Base-by-base conservation (phyloP, 2,329 filamentous ascomycete species). In the Allantophomopsis cytisporea region DNA sequence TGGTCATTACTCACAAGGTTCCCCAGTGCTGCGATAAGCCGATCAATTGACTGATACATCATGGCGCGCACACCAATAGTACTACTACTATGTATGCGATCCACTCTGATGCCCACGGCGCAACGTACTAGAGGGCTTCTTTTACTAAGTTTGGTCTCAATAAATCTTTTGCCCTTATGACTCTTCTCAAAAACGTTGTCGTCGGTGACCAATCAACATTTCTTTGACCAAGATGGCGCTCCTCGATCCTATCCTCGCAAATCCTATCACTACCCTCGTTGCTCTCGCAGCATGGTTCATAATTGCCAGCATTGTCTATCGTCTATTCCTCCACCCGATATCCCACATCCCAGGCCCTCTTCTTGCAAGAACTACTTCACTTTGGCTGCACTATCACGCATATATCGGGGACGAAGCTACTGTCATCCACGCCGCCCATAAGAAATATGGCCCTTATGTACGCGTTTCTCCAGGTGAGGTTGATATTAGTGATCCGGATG, bases 321-420 rank as follows among this genome's bases (percentile, higher is more conserved):
- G 54, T 16, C 35, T 60, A 15, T 54, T 49, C 39, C 47, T 61
- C 30, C 61, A 64, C 39, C 59, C 61, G n/a, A 49, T 64, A 31
- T 49, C 56, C 7, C 53, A 52, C 28, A 50, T 62, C 7, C 62
- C 62, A 2, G 61, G 62, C 0, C 62, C 62, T 12, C 45, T 55
- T 3, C 35, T 58, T 1, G 48, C 53, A 8, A 56, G 51, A 38
- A 36, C 59, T 17, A 55, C 54, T 8, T 50, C 52, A 6, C 20
- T 55, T 8, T 58, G 55, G 49, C 41, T 54, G 18, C 54, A 54
- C 30, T 60, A 60, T 36, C 54, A 63, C 38, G 52, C 58, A 1
- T 62, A 57, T 47, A 53, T 54, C 23, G 60, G 60, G 1, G 56
- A 60, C 20, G 51, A 54, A 43, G 48, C 46, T 4, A 47, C 43